Evolutionary conservation across 148 eudicot species (phyloP), one percentile per base, ranked within the genome.

Genomic region (Camellia granthamiana): DNA sequence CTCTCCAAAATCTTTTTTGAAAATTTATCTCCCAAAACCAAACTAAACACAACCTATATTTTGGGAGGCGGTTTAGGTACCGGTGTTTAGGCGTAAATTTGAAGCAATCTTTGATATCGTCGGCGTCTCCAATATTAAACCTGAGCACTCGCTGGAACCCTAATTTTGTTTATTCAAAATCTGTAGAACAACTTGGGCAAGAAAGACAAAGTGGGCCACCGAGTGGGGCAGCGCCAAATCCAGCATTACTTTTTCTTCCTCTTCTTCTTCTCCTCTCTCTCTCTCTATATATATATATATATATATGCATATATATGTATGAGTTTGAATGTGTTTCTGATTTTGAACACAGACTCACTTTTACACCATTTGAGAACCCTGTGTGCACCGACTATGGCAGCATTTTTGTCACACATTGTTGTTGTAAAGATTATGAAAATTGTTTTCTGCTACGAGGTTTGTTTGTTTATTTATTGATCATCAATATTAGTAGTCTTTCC

Each of bases 191-290:
- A 79, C 51, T 92, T 95, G 99, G 99, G 98, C 93, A 95, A 95
- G 88, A 95, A 92, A 86, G 79, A 96, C 99, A 14, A 98, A 96
- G 76, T 96, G 98, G 99, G 99, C 99, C 62, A 96, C 99, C 72
- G 99, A 96, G 81, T 96, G 99, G 99, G 99, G 99, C 76, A 98
- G 99, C 54, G 95, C 97, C 72, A 96, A 96, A 73, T 88, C 95
- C 73, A 92, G 91, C 97, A 96, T 95, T 92, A 2, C 47, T 60
- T 59, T 30, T 41, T 42, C 62, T n/a, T 1, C 38, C 3, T 59
- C 30, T 38, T 16, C 7, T 15, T 3, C 19, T 51, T 49, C 59
- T 61, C n/a, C 74, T 72, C 54, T 67, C 41, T 59, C 14, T n/a
- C n/a, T n/a, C n/a, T n/a, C n/a, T n/a, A n/a, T n/a, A n/a, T n/a